Percentiles rank a stretch among this genome's conserved stretches.
phyloP scores from a whole-genome alignment of 225 moss, liverwort and hornwort species.

The Takakia lepidozioides region DNA sequence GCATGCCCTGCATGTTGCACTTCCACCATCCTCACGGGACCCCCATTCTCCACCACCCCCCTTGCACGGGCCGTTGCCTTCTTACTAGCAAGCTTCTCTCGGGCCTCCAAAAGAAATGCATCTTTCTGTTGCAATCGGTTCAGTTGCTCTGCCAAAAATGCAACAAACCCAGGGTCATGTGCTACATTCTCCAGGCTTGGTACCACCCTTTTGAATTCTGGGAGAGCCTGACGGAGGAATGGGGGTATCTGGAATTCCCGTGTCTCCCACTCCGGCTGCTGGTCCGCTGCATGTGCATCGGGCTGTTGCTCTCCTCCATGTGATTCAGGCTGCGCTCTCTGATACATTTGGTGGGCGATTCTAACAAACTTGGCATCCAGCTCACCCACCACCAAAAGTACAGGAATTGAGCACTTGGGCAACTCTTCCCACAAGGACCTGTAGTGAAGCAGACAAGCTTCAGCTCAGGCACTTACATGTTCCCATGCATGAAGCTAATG shows the following conservation, averaged over 20 bases:
- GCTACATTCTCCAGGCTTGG: slow-evolving; percentile 31
- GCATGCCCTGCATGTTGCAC: slow-evolving; percentile 69
- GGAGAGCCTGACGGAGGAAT: slow-evolving; percentile 29
- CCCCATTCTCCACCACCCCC: neutral
- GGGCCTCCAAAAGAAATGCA: slow-evolving; percentile 16
- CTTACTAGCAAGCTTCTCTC: slow-evolving; percentile 1
- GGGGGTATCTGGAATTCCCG: slow-evolving; percentile 25
- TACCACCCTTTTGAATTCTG: slow-evolving; percentile 30
- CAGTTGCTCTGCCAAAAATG: slow-evolving; percentile 34
- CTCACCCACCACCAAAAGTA: slow-evolving; percentile 64
- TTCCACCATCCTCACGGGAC: slow-evolving; percentile 17
- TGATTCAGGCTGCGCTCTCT: slow-evolving; percentile 21
- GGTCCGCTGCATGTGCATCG: neutral
- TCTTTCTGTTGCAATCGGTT: slow-evolving; percentile 31
- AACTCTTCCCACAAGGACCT: slow-evolving; percentile 81
- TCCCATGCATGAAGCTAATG: neutral
- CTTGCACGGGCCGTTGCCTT: neutral
- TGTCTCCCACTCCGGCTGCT: slow-evolving; percentile 9
- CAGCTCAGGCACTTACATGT: neutral
- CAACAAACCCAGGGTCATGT: slow-evolving; percentile 33
- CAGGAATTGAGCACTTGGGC: slow-evolving; percentile 26
- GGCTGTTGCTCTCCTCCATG: slow-evolving; percentile 6
- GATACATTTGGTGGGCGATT: slow-evolving; percentile 61
- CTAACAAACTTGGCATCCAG: slow-evolving; percentile 66
- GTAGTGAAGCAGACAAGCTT: neutral